These are phyloP conservation scores for Miscanthus sacchariflorus DNA, from an alignment of 202 grass and related monocot genomes.

Conservation along the genomic window DNA sequence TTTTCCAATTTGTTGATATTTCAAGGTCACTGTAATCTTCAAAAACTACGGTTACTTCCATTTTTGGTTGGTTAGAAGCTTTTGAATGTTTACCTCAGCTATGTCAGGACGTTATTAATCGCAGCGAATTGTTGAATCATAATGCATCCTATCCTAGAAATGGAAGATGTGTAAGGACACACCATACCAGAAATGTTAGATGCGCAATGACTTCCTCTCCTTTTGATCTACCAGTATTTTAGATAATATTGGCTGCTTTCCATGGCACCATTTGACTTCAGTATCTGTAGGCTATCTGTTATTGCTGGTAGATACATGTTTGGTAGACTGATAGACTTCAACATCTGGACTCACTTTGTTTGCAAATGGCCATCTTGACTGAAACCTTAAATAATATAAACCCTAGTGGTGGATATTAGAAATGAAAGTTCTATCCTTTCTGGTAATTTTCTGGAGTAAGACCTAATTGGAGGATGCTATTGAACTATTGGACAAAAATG, in stretches of 20 bases:
- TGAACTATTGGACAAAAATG: slow-evolving; percentile 25
- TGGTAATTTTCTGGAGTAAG: slow-evolving; percentile 22
- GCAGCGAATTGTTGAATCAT: background rate
- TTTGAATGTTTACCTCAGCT: slow-evolving; percentile 6
- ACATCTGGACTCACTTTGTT: background rate
- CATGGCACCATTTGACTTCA: background rate
- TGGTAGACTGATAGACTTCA: slow-evolving; percentile 6
- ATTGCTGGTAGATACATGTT: slow-evolving; percentile 32
- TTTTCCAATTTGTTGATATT: slow-evolving; percentile 8
- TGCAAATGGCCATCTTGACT: background rate
- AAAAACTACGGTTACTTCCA: background rate
- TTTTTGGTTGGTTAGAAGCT: slow-evolving; percentile 30
- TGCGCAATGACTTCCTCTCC: background rate
- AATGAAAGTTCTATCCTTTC: background rate
- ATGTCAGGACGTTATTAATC: background rate
- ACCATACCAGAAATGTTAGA: slow-evolving; percentile 14
- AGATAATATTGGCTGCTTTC: background rate
- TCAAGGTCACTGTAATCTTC: background rate
- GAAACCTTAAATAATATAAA: slow-evolving; percentile 2
- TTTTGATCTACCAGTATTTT: background rate
- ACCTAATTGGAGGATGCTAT: slow-evolving; percentile 5
- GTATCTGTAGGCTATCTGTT: background rate
- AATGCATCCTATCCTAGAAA: background rate
- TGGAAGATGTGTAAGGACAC: background rate
- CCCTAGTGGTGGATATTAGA: slow-evolving; percentile 8